These are phyloP conservation scores for Afroboletus lepidellus DNA, from an alignment of 1,284 basidiomycete species.

Conservation along the genomic window DNA sequence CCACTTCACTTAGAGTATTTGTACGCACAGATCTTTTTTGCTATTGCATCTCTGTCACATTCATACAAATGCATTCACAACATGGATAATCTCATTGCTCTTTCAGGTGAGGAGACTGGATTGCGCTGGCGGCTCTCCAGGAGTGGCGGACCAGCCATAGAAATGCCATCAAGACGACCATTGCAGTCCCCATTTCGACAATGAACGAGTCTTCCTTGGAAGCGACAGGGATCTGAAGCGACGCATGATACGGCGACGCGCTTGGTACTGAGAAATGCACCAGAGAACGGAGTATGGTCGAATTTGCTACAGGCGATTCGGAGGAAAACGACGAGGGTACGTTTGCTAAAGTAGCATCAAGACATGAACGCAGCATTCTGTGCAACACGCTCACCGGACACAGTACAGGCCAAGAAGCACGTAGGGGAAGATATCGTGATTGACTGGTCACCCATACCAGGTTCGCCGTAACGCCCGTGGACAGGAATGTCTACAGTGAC, in stretches of 20 bases:
- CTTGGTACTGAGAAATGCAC: conserved; percentile 19
- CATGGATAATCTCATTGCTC: conserved; percentile 17
- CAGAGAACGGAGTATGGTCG: conserved; percentile 21
- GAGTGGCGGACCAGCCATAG: conserved; percentile 26
- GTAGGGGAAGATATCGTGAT: conserved; percentile 25
- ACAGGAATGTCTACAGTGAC: conserved; percentile 26
- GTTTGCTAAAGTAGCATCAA: conserved; percentile 13
- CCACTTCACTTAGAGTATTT: conserved; percentile 26
- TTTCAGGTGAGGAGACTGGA: conserved; percentile 26
- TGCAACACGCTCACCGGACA: conserved; percentile 18
- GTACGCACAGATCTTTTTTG: conserved; percentile 33
- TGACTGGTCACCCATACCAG: conserved; percentile 8
- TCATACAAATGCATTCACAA: conserved; percentile 10
- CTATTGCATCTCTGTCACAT: conserved; percentile 20
- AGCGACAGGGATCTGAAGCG: conserved; percentile 25
- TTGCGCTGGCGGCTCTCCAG: conserved; percentile 18
- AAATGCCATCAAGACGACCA: conserved; percentile 26
- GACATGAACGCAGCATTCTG: not conserved
- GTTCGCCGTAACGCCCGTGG: conserved; percentile 32
- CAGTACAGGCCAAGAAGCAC: conserved; percentile 32
- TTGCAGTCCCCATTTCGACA: conserved; percentile 29
- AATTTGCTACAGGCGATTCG: conserved; percentile 18
- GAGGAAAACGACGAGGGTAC: conserved; percentile 9
- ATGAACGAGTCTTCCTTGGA: conserved; percentile 20
- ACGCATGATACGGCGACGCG: conserved; percentile 7